Percentiles rank a stretch among this genome's conserved stretches.
phyloP scores from a whole-genome alignment of 225 moss, liverwort and hornwort genomes.

The Anthoceros angustus region DNA sequence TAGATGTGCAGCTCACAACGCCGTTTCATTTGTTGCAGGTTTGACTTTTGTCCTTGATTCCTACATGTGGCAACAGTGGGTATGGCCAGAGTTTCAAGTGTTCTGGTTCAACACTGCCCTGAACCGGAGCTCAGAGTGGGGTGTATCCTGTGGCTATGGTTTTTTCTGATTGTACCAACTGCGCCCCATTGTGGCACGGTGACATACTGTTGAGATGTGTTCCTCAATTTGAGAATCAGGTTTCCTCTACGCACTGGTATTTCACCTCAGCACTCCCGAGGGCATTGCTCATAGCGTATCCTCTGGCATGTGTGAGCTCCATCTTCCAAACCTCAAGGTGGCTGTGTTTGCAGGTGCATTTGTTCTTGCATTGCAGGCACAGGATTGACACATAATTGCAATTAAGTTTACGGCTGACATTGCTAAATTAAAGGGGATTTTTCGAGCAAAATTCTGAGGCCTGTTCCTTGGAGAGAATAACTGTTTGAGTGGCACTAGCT shows the following conservation, averaged over 20 bases:
- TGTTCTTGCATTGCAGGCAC: no score
- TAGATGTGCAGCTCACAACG: neutral
- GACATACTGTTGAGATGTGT: neutral
- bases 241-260: constrained; percentile 75
- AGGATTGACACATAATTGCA: no score
- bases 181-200: neutral
- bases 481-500: no score
- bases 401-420: no score
- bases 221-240: constrained; percentile 19
- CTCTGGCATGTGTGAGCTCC: constrained; percentile 49
- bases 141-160: constrained; percentile 42
- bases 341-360: constrained; percentile 13
- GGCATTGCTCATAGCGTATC: constrained; percentile 76
- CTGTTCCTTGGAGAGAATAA: no score
- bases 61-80: constrained; percentile 64
- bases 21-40: constrained; percentile 19
- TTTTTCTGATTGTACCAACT: neutral
- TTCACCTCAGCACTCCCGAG: constrained; percentile 91
- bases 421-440: no score
- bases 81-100: constrained; percentile 37
- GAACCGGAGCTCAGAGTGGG: constrained; percentile 97
- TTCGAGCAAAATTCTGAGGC: no score
- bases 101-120: constrained; percentile 39
- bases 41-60: constrained; percentile 69
- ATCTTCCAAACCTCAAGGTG: neutral